Evolutionary conservation across 139 green algal species (phyloP), one percentile per base, ranked within the genome.

Genomic region (Chlamydomonas eustigma): DNA sequence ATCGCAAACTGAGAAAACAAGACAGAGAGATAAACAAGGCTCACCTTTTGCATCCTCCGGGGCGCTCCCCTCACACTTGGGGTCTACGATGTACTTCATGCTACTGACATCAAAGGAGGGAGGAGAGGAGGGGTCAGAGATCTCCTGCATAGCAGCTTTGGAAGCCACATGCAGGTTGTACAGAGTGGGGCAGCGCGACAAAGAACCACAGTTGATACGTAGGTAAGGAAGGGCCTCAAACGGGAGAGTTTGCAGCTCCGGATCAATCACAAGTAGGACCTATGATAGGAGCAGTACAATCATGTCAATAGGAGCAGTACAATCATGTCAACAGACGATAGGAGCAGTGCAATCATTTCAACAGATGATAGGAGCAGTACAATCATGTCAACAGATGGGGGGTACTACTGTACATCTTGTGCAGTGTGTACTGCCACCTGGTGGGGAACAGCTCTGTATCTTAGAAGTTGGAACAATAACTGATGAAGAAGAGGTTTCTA

Each of bases 181-280:
- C 65, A 88, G 74, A 6, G 74, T 83, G 36, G 80, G 78, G 64
- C 68, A 73, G 24, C 84, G 76, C 0, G 51, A 38, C 3, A 88
- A 25, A 22, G 34, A 68, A 12, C 58, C 34, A 64, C 79, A 85
- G 50, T 63, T 75, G 64, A 2, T 38, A 0, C 50, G 38, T 25
- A 88, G 39, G 34, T 76, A n/a, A 0, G 36, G 76, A 37, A 83
- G 28, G 2, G 58, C 78, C 72, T 88, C 84, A 73, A 75, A 86
- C 3, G 84, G 84, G 64, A 88, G 66, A 2, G 31, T 24, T 25
- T 65, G 64, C 37, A 88, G 76, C 39, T 66, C 36, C n/a, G 78
- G 66, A 44, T 88, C 84, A 28, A 88, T 51, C 50, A 88, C 76
- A 50, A 88, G 72, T n/a, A 78, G 75, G 25, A 85, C 39, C 44